Conservation (phyloP, 2,329 filamentous ascomycete species). For the Aspergillus carbonarius region DNA sequence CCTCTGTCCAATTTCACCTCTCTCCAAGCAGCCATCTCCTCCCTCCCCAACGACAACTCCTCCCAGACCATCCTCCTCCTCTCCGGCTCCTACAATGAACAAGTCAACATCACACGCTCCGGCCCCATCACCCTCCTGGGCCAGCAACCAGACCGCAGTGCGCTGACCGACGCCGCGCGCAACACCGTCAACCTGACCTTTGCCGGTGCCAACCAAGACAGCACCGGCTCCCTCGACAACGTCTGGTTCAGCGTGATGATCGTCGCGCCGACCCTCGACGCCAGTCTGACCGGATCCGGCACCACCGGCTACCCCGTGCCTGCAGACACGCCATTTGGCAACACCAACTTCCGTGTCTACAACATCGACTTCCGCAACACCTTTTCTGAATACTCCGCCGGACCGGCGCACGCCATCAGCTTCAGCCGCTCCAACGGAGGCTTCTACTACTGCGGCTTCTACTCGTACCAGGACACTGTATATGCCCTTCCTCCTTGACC, state of each 20-base stretch:
- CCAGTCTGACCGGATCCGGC: constrained; percentile 61
- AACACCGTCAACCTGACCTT: constrained; percentile 60
- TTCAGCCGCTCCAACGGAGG: constrained; percentile 64
- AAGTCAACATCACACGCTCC: constrained; percentile 63
- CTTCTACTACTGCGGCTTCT: constrained; percentile 66
- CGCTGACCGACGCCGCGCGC: constrained; percentile 46
- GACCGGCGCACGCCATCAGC: constrained; percentile 60
- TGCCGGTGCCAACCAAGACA: constrained; percentile 55
- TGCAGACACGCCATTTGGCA: constrained; percentile 62
- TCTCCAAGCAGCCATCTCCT: constrained; percentile 51
- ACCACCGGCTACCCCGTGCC: constrained; percentile 63
- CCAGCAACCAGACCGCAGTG: constrained; percentile 43
- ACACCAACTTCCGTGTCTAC: constrained; percentile 63
- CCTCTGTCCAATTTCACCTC: constrained; percentile 31
- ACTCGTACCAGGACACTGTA: constrained; percentile 67
- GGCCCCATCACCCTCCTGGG: constrained; percentile 63
- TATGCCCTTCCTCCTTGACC: background rate
- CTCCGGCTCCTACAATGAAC: constrained; percentile 61
- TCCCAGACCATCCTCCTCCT: constrained; percentile 59
- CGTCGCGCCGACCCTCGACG: constrained; percentile 63
- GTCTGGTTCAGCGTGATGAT: constrained; percentile 62
- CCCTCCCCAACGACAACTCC: constrained; percentile 47
- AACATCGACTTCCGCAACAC: constrained; percentile 67
- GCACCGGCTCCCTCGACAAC: constrained; percentile 53
- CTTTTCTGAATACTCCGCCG: constrained; percentile 53